phyloP scores from a whole-genome alignment of 208 protist species.

The Phytomonas francai region DNA sequence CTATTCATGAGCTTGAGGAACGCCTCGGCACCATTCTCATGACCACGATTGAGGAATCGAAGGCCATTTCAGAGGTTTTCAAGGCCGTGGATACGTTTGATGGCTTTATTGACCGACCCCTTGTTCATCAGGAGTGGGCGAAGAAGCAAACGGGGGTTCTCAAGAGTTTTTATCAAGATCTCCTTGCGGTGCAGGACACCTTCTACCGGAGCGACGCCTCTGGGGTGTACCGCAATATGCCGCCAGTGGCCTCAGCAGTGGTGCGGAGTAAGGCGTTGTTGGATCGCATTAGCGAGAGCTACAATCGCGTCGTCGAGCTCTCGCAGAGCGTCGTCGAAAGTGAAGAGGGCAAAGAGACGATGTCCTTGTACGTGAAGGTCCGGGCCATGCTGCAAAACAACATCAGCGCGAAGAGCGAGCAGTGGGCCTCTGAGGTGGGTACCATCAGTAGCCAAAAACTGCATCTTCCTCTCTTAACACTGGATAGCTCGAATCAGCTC shows the following conservation, averaged over 20 bases:
- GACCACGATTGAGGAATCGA: conserved; percentile 90
- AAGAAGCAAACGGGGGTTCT: conserved; percentile 89
- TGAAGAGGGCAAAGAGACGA: conserved; percentile 70
- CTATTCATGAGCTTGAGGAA: conserved; percentile 89
- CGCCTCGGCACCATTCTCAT: conserved; percentile 90
- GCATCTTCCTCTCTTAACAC: conserved; percentile 86
- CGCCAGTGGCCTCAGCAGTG: conserved; percentile 88
- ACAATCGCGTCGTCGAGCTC: conserved; percentile 71
- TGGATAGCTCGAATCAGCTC: conserved; percentile 49
- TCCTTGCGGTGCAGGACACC: conserved; percentile 85
- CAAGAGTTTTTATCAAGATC: conserved; percentile 77
- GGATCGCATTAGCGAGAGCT: conserved; percentile 91
- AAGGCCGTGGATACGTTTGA: conserved; percentile 96
- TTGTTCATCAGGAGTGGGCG: conserved; percentile 92
- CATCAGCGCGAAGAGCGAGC: conserved; percentile 77
- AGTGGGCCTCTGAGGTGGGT: conserved; percentile 89
- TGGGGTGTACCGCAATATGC: conserved; percentile 88
- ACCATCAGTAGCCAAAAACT: conserved; percentile 90
- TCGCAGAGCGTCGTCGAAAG: conserved; percentile 72
- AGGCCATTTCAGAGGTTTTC: conserved; percentile 90
- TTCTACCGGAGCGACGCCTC: conserved; percentile 82
- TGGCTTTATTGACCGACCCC: conserved; percentile 89
- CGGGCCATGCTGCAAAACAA: conserved; percentile 43
- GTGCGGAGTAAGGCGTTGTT: conserved; percentile 90
- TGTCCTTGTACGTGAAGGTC: conserved; percentile 80